Evolutionary conservation across 2,329 filamentous ascomycete species (phyloP).

Genomic region (Bipolaris victoriae): DNA sequence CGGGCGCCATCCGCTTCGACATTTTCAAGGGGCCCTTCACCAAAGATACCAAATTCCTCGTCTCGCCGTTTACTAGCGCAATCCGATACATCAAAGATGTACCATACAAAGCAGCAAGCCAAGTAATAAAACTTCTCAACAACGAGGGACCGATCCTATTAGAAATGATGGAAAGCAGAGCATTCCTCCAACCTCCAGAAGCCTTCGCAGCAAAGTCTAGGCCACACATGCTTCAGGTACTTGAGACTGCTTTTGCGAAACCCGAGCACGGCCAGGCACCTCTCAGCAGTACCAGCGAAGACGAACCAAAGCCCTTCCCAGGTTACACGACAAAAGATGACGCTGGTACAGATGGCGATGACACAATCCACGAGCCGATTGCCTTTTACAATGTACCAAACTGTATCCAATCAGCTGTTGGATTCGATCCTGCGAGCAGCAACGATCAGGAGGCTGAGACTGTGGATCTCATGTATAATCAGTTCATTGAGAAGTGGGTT

Average conservation of each 20-base stretch:
- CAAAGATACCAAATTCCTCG: constrained; percentile 80
- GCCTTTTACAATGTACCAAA: constrained; percentile 81
- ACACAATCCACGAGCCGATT: constrained; percentile 80
- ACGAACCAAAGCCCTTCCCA: constrained; percentile 57
- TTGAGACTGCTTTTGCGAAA: constrained; percentile 6
- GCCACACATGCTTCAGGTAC: constrained; percentile 23
- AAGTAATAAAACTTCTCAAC: constrained; percentile 67
- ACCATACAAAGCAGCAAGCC: constrained; percentile 74
- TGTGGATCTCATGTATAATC: constrained; percentile 89
- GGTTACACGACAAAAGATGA: constrained; percentile 94
- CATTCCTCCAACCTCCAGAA: constrained; percentile 55
- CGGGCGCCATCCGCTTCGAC: constrained; percentile 91
- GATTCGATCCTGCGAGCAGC: constrained; percentile 53
- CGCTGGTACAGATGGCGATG: constrained; percentile 81
- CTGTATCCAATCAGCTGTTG: constrained; percentile 73
- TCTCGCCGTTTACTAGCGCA: constrained; percentile 85
- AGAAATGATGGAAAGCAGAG: constrained; percentile 35
- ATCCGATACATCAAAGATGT: constrained; percentile 81
- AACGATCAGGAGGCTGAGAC: constrained; percentile 63
- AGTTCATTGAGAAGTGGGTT: constrained; percentile 87
- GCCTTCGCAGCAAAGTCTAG: constrained; percentile 45
- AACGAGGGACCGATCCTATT: constrained; percentile 60
- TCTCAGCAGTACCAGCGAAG: constrained; percentile 3
- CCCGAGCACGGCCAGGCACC: constrained; percentile 19
- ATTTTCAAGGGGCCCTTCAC: constrained; percentile 94